Evolutionary conservation across 1,284 basidiomycete species (phyloP).

Genomic region (Cryptococcus amylolentus): DNA sequence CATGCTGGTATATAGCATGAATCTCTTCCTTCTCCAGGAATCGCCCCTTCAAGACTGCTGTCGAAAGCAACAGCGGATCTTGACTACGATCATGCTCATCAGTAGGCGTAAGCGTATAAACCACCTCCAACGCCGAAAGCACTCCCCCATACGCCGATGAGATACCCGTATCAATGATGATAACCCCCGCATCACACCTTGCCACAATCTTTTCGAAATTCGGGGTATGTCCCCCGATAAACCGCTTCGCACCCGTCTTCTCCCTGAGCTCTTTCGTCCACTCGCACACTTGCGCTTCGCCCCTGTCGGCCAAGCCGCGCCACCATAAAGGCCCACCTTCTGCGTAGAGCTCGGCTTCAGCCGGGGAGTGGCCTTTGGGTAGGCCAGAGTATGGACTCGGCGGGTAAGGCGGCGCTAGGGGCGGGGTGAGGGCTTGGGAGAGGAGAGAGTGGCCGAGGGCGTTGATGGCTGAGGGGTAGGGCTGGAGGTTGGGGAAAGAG

Average conservation of each 20-base stretch:
- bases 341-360: constrained; percentile 69
- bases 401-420: constrained; percentile 71
- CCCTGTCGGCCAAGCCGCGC: constrained; percentile 67
- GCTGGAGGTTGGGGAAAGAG: constrained; percentile 63
- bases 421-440: constrained; percentile 54
- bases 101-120: constrained; percentile 65
- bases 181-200: constrained; percentile 76
- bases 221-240: constrained; percentile 92
- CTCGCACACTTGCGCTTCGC: constrained; percentile 57
- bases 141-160: constrained; percentile 90
- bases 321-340: constrained; percentile 83
- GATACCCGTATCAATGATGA: constrained; percentile 83
- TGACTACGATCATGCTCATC: constrained; percentile 22
- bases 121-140: constrained; percentile 77
- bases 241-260: constrained; percentile 70
- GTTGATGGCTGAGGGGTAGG: constrained; percentile 79
- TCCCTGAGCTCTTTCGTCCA: constrained; percentile 66
- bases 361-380: constrained; percentile 61
- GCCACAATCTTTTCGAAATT: constrained; percentile 78
- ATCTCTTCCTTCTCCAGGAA: constrained; percentile 77
- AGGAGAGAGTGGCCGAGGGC: constrained; percentile 64
- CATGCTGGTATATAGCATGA: constrained; percentile 63
- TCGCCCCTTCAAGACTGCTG: constrained; percentile 4
- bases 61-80: constrained; percentile 24
- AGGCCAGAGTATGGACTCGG: constrained; percentile 73